Base-by-base conservation (phyloP, 2,329 filamentous ascomycete genomes). In the Ploettnerulaceae sp. region DNA sequence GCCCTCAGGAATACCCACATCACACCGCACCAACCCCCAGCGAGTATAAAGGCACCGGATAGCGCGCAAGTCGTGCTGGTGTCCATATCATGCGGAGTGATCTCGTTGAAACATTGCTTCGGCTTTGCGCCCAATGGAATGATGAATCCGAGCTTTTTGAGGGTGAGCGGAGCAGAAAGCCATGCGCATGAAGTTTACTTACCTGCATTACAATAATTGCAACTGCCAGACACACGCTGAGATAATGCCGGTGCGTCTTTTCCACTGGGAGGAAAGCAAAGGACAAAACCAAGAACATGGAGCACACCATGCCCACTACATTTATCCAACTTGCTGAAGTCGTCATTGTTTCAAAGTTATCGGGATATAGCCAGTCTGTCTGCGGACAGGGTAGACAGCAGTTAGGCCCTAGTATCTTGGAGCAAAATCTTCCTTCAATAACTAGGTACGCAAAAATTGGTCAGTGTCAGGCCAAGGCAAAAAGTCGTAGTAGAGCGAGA, bases 311-410 rank as follows among this genome's bases (percentile, higher is more conserved):
- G 45, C 88, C 81, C 7, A 75, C 79, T 12, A 95, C 81, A 53
- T 87, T 89, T 47, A 96, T 72, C 81, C 87, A 95, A 66, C 89
- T 86, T n/a, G 88, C 82, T 11, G 79, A 77, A 37, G 71, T 67
- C 17, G 81, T 82, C 58, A 88, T 62, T 1, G 71, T 71, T 14
- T 68, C 53, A 64, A 85, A 84, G 59, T 69, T 75, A 54, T 80
- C 74, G 9, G 78, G 73, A 54, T 83, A 82, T 18, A 77, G 69
- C 83, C 85, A 97, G 47, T 91, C 79, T 8, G 86, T 85, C 61
- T 87, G 74, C 24, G 93, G 93, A 66, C 93, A 98, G 51, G 93
- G 93, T 47, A 98, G 67, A 66, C 93, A 98, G 66, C 93, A 98
- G 26, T 71, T 72, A 4, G 81, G 57, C 26, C 72, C 71, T 8